These are phyloP conservation scores for Rhododendron molle DNA, from an alignment of 148 eudicot species.

Conservation along the genomic window DNA sequence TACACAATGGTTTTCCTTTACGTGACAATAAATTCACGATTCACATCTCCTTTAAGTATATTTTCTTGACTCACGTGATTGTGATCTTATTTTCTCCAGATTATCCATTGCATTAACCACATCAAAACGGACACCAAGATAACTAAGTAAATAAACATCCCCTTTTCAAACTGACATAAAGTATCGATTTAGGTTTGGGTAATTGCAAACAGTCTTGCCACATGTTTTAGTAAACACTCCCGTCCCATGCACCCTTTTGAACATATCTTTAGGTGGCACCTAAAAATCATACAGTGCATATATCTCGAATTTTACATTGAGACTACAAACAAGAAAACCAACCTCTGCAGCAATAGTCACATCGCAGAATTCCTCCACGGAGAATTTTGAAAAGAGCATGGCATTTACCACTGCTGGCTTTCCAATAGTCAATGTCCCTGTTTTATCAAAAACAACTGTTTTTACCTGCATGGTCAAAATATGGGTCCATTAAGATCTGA, in stretches of 20 bases:
- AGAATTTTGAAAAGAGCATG: slow-evolving; percentile 63
- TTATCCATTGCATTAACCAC: neutral
- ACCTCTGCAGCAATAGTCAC: slow-evolving; percentile 83
- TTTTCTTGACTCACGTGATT: neutral
- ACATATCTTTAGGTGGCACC: neutral
- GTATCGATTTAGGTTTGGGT: neutral
- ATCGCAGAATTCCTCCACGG: slow-evolving; percentile 81
- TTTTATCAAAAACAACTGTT: slow-evolving; percentile 86
- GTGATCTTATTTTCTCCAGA: neutral
- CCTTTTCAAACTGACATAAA: neutral
- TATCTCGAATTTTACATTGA: neutral
- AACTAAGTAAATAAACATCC: neutral
- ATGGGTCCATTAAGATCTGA: slow-evolving; percentile 1
- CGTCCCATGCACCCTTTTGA: neutral
- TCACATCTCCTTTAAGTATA: neutral
- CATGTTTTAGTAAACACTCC: neutral
- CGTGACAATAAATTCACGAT: neutral
- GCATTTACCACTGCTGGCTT: slow-evolving; percentile 84
- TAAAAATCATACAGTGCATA: neutral
- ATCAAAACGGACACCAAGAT: neutral
- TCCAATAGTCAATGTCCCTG: slow-evolving; percentile 94
- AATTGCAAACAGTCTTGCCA: neutral
- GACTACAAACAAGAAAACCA: slow-evolving; percentile 16
- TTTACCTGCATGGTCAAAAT: slow-evolving; percentile 54
- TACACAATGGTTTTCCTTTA: neutral